phyloP scores from a whole-genome alignment of 2,329 filamentous ascomycete species.

The Waltergamsia citrina region DNA sequence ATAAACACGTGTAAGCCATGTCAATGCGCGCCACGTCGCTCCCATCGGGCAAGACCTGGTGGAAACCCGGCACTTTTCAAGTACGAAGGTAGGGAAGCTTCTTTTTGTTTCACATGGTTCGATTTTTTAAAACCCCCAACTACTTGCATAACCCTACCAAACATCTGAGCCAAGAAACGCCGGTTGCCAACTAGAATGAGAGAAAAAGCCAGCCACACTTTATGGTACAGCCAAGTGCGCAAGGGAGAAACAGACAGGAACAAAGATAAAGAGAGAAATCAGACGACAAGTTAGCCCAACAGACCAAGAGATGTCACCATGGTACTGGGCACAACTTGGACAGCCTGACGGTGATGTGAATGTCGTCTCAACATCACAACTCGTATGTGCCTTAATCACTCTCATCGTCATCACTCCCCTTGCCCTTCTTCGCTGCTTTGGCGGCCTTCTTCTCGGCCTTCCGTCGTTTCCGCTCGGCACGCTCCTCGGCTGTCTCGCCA shows the following conservation, averaged over 20 bases:
- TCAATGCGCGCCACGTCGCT: too few species aligned
- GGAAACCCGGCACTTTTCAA: not conserved
- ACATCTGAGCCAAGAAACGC: conserved; percentile 5
- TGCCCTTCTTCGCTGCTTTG: conserved; percentile 45
- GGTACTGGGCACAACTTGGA: too few species aligned
- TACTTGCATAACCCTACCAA: conserved; percentile 1
- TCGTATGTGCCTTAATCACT: conserved; percentile 42
- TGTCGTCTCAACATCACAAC: too few species aligned
- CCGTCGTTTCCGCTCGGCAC: conserved; percentile 49
- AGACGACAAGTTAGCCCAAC: not conserved
- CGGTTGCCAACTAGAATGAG: too few species aligned
- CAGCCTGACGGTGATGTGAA: too few species aligned
- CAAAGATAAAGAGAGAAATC: not conserved
- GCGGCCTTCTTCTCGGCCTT: conserved; percentile 52
- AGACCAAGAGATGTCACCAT: not conserved
- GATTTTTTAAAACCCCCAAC: not conserved
- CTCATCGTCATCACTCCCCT: conserved; percentile 42
- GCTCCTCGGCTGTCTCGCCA: conserved; percentile 63
- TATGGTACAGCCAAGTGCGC: conserved; percentile 5
- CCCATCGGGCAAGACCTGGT: not conserved
- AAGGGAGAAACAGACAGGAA: not conserved
- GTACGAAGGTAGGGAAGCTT: not conserved
- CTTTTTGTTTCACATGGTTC: not conserved
- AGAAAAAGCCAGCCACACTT: conserved; percentile 2
- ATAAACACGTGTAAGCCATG: too few species aligned